phyloP scores from a whole-genome alignment of 2,329 filamentous ascomycete species.

The Cladosporium sp. region DNA sequence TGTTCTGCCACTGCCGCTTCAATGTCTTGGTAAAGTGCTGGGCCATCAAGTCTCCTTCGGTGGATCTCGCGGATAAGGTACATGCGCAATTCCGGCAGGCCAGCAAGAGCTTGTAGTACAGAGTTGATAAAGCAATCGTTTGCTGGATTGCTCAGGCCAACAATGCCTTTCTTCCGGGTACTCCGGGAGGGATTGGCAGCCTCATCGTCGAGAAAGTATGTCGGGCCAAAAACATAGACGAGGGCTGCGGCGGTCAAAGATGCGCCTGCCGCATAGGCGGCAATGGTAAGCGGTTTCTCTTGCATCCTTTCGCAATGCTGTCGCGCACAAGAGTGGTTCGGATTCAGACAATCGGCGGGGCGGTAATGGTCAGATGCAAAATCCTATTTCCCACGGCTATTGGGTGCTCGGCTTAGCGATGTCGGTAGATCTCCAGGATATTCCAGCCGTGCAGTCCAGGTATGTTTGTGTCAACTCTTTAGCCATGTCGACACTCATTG shows the following conservation, averaged over 20 bases:
- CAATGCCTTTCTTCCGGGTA: constrained; percentile 77
- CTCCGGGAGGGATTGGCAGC: constrained; percentile 57
- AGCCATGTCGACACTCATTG: constrained; percentile 12
- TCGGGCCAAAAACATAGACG: constrained; percentile 97
- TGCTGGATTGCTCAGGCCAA: constrained; percentile 84
- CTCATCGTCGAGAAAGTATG: constrained; percentile 88
- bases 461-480: background rate
- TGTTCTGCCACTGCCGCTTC: constrained; percentile 55
- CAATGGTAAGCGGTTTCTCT: constrained; percentile 78
- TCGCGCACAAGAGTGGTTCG: background rate
- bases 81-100: constrained; percentile 80
- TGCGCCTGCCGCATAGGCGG: constrained; percentile 91
- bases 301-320: constrained; percentile 59
- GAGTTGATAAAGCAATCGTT: constrained; percentile 89
- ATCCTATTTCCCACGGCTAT: constrained; percentile 5
- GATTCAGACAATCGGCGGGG: background rate
- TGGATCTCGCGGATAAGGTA: constrained; percentile 93
- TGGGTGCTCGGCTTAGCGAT: constrained; percentile 16
- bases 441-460: constrained; percentile 6
- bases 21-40: constrained; percentile 69
- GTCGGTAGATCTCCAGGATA: constrained; percentile 4
- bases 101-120: constrained; percentile 87
- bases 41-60: constrained; percentile 75
- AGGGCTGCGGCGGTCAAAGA: constrained; percentile 92
- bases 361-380: background rate